phyloP scores from a whole-genome alignment of 2,329 filamentous ascomycete species.

The Botrytis aclada region DNA sequence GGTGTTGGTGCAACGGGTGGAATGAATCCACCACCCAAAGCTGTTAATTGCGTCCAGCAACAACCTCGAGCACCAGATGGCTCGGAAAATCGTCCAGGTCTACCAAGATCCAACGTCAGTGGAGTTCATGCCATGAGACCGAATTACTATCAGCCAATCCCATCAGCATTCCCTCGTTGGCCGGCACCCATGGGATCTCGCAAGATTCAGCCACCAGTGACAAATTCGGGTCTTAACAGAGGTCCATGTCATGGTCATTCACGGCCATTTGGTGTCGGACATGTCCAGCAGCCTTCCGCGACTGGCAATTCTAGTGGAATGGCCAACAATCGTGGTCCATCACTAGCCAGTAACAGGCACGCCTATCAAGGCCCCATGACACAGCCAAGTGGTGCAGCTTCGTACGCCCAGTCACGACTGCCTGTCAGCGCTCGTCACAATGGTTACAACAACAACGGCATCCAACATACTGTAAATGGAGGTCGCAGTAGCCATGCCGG shows the following conservation, averaged over 20 bases:
- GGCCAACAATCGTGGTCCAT: neutral
- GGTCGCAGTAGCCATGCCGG: neutral
- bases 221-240: too few species aligned
- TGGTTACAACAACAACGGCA: neutral
- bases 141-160: neutral
- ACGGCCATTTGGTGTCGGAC: too few species aligned
- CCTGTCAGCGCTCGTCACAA: accelerated
- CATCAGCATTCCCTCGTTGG: neutral
- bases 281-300: neutral
- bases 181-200: too few species aligned
- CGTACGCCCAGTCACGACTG: neutral
- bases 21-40: neutral
- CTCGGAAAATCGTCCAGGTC: accelerated
- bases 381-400: accelerated
- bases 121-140: neutral
- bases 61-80: accelerated
- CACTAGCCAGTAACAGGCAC: accelerated
- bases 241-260: too few species aligned
- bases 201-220: too few species aligned
- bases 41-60: neutral
- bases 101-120: accelerated
- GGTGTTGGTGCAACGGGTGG: neutral
- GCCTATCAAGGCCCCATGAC: too few species aligned
- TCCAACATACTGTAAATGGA: accelerated
- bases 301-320: accelerated